phyloP scores from a whole-genome alignment of 306 rosid genomes.

The Vigna mungo region DNA sequence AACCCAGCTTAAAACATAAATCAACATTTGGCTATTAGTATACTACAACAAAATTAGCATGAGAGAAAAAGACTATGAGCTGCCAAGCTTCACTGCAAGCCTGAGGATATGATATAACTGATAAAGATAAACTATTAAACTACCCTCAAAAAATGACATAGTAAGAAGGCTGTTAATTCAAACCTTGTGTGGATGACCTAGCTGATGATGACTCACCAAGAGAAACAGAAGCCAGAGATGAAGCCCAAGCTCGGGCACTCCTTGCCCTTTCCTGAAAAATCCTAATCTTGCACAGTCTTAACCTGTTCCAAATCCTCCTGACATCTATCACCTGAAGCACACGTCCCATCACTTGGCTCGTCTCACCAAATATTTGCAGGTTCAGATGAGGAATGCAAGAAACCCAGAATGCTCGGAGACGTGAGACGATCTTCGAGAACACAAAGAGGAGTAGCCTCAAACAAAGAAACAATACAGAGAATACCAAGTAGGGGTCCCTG shows the following conservation, averaged over 20 bases:
- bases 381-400: conserved; percentile 66
- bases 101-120: conserved; percentile 38
- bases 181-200: conserved; percentile 49
- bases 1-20: conserved; percentile 39
- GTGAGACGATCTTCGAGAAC: conserved; percentile 53
- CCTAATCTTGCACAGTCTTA: conserved; percentile 67
- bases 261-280: conserved; percentile 69
- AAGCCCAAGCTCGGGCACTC: conserved; percentile 80
- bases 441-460: conserved; percentile 54
- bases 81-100: conserved; percentile 49
- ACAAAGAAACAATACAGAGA: conserved; percentile 68
- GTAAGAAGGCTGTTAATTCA: conserved; percentile 40
- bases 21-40: conserved; percentile 28
- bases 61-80: conserved; percentile 39
- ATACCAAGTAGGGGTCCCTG: conserved; percentile 65
- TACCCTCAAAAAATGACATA: conserved; percentile 48
- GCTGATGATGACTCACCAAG: conserved; percentile 67
- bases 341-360: conserved; percentile 68
- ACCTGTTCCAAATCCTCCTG: conserved; percentile 74
- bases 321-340: conserved; percentile 75
- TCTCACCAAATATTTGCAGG: conserved; percentile 81
- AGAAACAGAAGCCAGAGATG: conserved; percentile 82
- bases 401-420: conserved; percentile 63
- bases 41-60: conserved; percentile 33
- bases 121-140: conserved; percentile 45